Evolutionary conservation across 1,284 basidiomycete genomes (phyloP).

Genomic region (Cystobasidium slooffiae): DNA sequence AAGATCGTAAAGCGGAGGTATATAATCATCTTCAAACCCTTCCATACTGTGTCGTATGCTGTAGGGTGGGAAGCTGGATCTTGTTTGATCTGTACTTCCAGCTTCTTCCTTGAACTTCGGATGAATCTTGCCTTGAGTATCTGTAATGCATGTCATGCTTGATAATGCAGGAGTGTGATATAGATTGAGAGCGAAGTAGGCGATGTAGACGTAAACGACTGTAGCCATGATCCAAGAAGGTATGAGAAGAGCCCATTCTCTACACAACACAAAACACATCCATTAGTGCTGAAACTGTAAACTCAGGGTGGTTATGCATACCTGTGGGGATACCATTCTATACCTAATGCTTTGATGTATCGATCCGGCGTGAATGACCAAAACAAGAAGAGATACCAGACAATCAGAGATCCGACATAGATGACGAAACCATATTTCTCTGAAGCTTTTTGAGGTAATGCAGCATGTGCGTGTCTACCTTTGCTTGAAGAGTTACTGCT

Average conservation of each 20-base stretch:
- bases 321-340: slow-evolving; percentile 52
- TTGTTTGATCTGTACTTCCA: not conserved
- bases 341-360: slow-evolving; percentile 45
- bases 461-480: not conserved
- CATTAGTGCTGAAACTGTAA: too few relatives aligned
- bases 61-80: not conserved
- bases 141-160: slow-evolving; percentile 42
- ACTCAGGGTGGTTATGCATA: too few relatives aligned
- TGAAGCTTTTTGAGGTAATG: slow-evolving; percentile 29
- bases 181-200: slow-evolving; percentile 51
- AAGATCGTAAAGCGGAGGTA: slow-evolving; percentile 51
- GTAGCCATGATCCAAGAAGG: slow-evolving; percentile 52
- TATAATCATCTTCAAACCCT: slow-evolving; percentile 29
- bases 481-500: too few relatives aligned
- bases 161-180: slow-evolving; percentile 47
- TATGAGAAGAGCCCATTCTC: slow-evolving; percentile 52
- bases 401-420: slow-evolving; percentile 48
- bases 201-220: slow-evolving; percentile 49
- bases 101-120: not conserved
- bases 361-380: slow-evolving; percentile 49
- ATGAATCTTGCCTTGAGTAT: slow-evolving; percentile 30
- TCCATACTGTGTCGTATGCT: not conserved
- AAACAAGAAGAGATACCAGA: slow-evolving; percentile 46
- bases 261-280: not conserved
- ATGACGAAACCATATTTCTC: slow-evolving; percentile 51